Base-by-base conservation (phyloP, 345 rosid species). In the Eucalyptus caleyi region DNA sequence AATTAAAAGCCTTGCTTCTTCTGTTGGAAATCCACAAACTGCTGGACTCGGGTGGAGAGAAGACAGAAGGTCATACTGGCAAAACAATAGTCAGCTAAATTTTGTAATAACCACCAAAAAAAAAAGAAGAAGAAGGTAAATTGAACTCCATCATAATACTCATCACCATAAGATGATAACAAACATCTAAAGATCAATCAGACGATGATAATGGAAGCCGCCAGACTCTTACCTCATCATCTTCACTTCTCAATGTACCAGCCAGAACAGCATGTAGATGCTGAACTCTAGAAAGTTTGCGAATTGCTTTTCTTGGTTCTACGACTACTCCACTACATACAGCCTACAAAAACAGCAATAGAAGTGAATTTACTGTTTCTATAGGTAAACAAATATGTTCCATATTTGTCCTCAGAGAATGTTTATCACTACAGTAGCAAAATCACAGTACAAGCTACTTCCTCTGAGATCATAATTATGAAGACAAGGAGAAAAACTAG, bases 21-120 rank as follows among this genome's bases (percentile, higher is more conserved):
- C 98, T 50, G 94, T 91, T 56, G 99, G 98, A 90, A 93, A 94
- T 91, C 99, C 98, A 88, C 97, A 97, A 85, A 96, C 99, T 92
- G 98, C 97, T 89, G 99, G 98, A 87, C 95, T 96, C 69, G 96
- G 99, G 92, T 96, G 99, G 65, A 96, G 95, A 91, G 95, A 94
- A 91, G 95, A 93, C 93, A 97, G 89, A 87, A 96, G 91, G 67
- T 95, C 94, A 92, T 93, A 96, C 99, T 97, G 95, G 85, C 85
- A 80, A 90, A 34, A 87, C 83, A 88, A 45, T 89, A 86, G 81
- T 26, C 81, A 91, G 42, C 54, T 40, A 32, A 88, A 47, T 77
- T 77, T 21, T 40, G 30, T 77, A 77, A 40, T 19, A 32, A 89
- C 42, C 44, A 27, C 87, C 19, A 87, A 19, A 51, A 44, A 91